These are phyloP conservation scores for Nicotiana obtusifolia DNA, from an alignment of 257 asterid species.

Conservation along the genomic window DNA sequence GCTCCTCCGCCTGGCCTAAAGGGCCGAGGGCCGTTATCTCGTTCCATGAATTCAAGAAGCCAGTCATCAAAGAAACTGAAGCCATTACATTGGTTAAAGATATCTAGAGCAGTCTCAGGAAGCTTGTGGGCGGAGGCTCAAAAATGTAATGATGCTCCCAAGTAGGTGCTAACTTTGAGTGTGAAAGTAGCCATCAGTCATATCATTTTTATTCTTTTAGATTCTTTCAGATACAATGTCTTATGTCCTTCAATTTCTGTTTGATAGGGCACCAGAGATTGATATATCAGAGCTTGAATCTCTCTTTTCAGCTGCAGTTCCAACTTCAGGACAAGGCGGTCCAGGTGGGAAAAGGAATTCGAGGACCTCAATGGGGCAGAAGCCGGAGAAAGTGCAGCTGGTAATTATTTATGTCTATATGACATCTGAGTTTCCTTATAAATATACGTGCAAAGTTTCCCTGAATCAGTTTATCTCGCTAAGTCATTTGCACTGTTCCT, in stretches of 20 bases:
- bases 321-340: conserved; percentile 51
- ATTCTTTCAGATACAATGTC: not conserved
- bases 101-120: conserved; percentile 91
- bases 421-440: not conserved
- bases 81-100: conserved; percentile 88
- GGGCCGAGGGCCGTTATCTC: conserved; percentile 57
- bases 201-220: not conserved
- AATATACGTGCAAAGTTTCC: not conserved
- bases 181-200: conserved; percentile 4
- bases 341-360: conserved; percentile 54
- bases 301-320: conserved; percentile 79
- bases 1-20: conserved; percentile 50
- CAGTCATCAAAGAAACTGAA: conserved; percentile 68
- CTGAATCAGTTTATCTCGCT: not conserved
- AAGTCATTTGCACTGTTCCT: not conserved
- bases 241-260: conserved; percentile 11
- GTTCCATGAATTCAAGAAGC: conserved; percentile 46
- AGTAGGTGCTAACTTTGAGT: conserved; percentile 38
- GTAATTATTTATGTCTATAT: conserved; percentile 27
- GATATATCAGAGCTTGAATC: conserved; percentile 90
- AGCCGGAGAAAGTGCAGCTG: conserved; percentile 92
- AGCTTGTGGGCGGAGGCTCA: conserved; percentile 99
- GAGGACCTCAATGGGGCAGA: conserved; percentile 52
- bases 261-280: conserved; percentile 84
- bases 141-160: conserved; percentile 73